These are phyloP conservation scores for Aspergillus indologenus DNA, from an alignment of 495 filamentous ascomycete species.

Conservation along the genomic window DNA sequence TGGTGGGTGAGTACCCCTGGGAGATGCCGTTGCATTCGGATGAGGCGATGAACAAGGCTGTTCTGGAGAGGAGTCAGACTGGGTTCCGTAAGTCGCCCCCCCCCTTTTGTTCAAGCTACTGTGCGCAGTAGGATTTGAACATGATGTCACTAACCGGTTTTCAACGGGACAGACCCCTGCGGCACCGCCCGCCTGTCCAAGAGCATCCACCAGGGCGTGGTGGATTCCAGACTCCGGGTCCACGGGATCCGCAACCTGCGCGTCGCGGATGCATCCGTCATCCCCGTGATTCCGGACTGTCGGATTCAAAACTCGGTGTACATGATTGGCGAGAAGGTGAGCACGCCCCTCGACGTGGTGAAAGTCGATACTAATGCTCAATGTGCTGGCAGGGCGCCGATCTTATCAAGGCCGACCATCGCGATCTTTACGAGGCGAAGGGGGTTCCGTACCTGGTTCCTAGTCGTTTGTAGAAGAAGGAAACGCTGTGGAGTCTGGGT, in stretches of 20 bases:
- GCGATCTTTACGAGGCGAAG: slow-evolving; percentile 29
- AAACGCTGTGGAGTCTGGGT: no score
- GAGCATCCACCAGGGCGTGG: slow-evolving; percentile 51
- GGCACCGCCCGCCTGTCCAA: slow-evolving; percentile 53
- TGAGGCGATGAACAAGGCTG: slow-evolving; percentile 52
- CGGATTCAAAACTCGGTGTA: slow-evolving; percentile 52
- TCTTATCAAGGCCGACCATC: slow-evolving; percentile 31
- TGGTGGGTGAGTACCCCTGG: slow-evolving; percentile 56
- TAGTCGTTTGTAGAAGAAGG: slow-evolving; percentile 17
- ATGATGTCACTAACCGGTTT: background rate
- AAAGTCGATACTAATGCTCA: background rate
- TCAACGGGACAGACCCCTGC: slow-evolving; percentile 41
- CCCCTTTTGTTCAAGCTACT: background rate
- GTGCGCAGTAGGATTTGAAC: background rate
- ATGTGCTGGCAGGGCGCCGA: slow-evolving; percentile 31
- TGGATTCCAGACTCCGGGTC: slow-evolving; percentile 52
- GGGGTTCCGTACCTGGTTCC: slow-evolving; percentile 17
- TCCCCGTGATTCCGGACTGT: slow-evolving; percentile 40
- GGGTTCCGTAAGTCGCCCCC: slow-evolving; percentile 45
- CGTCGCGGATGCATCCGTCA: slow-evolving; percentile 43
- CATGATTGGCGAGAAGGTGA: slow-evolving; percentile 56
- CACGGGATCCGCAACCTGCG: slow-evolving; percentile 52
- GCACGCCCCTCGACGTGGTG: no score
- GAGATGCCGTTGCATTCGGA: slow-evolving; percentile 55
- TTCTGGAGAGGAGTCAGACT: slow-evolving; percentile 57